phyloP scores from a whole-genome alignment of 2,329 filamentous ascomycete genomes.

The Penicillium hordei region DNA sequence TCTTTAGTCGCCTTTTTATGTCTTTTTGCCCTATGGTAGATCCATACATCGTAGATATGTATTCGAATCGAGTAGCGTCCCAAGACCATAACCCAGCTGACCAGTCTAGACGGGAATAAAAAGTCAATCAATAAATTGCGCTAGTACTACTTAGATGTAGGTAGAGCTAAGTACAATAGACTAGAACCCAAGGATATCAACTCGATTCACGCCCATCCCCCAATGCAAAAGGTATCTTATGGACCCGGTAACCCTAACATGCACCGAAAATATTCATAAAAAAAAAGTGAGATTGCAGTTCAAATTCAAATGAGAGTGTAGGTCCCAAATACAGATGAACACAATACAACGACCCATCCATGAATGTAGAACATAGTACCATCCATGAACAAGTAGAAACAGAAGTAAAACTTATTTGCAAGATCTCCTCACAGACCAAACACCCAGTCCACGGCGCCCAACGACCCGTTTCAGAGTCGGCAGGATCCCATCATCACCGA shows the following conservation, averaged over 20 bases:
- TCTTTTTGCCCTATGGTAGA: neutral
- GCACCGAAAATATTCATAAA: conserved; percentile 8
- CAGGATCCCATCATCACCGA: conserved; percentile 50
- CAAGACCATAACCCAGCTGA: neutral
- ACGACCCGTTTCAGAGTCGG: conserved; percentile 48
- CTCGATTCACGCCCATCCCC: conserved; percentile 4
- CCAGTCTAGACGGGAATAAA: neutral
- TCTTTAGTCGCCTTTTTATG: neutral
- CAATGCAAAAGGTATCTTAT: conserved; percentile 9
- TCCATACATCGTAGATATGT: neutral
- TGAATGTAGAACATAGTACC: neutral
- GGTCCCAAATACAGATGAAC: neutral
- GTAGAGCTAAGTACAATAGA: neutral
- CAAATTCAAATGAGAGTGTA: neutral
- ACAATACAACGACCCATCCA: neutral
- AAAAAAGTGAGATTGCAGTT: conserved; percentile 9
- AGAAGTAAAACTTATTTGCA: conserved; percentile 24
- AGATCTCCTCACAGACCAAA: conserved; percentile 47
- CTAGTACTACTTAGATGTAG: neutral
- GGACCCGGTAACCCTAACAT: conserved; percentile 1
- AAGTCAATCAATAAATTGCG: neutral
- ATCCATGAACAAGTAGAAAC: neutral
- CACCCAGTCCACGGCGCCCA: conserved; percentile 50
- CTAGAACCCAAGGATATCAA: neutral
- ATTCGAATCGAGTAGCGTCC: neutral